Conservation (phyloP, 2,329 filamentous ascomycete species). For the Clonostachys sp. region DNA sequence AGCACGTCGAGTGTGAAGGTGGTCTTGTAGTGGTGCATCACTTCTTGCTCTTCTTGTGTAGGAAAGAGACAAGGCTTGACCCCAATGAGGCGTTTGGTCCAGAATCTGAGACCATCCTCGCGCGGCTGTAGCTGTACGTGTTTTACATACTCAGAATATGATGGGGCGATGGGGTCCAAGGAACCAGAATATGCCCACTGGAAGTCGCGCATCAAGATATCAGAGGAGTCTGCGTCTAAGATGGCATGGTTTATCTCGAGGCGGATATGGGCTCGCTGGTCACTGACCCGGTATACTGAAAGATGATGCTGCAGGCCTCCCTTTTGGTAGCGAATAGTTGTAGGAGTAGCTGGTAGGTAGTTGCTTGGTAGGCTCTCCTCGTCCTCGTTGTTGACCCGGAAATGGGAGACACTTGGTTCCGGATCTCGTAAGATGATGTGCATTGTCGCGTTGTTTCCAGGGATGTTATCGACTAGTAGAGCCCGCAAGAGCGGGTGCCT, state of each 20-base stretch:
- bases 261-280: constrained; percentile 4
- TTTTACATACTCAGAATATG: no score
- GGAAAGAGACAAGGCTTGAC: not conserved
- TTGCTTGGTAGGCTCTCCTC: not conserved
- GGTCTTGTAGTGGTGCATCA: not conserved
- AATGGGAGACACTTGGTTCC: not conserved
- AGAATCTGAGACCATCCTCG: not conserved
- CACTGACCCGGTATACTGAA: not conserved
- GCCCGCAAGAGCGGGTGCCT: constrained; percentile 8
- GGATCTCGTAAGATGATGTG: constrained; percentile 4
- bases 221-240: not conserved
- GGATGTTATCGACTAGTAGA: constrained; percentile 4
- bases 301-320: not conserved
- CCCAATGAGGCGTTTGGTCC: not conserved
- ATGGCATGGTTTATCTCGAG: not conserved
- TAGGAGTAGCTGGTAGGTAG: not conserved
- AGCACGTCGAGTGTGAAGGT: not conserved
- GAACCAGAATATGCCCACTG: not conserved
- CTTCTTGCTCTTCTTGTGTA: not conserved
- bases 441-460: constrained; percentile 3
- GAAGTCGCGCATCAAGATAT: not conserved
- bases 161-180: not conserved
- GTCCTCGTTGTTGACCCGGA: not conserved
- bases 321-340: no score
- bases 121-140: not conserved